phyloP scores from a whole-genome alignment of 2,329 filamentous ascomycete genomes.

The Periconia macrospinosa region DNA sequence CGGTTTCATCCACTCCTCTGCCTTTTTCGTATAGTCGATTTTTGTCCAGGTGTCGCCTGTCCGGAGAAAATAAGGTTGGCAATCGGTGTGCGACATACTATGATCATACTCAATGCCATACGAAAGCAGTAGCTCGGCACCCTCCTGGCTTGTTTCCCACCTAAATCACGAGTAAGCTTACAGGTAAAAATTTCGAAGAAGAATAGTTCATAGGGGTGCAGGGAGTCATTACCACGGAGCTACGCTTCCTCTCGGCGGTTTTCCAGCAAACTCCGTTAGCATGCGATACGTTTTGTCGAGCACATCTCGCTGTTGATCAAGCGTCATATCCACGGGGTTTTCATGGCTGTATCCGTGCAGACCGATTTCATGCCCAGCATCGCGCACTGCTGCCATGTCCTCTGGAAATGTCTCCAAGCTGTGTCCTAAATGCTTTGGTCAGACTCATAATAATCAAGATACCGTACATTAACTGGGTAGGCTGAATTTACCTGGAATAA shows the following conservation, averaged over 20 bases:
- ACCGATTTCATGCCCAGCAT: slow-evolving; percentile 67
- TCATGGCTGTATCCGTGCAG: slow-evolving; percentile 74
- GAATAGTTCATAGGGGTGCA: not conserved
- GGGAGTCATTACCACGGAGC: slow-evolving; percentile 68
- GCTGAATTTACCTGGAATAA: slow-evolving; percentile 46
- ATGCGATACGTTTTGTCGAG: slow-evolving; percentile 74
- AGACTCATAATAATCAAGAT: not conserved
- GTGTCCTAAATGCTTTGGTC: slow-evolving; percentile 41
- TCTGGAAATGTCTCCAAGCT: slow-evolving; percentile 68
- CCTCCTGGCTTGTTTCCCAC: slow-evolving; percentile 73
- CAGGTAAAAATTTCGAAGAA: slow-evolving; percentile 45
- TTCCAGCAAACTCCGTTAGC: slow-evolving; percentile 68
- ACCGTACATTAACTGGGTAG: too few relatives aligned
- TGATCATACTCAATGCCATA: slow-evolving; percentile 74
- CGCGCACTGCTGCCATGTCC: slow-evolving; percentile 61
- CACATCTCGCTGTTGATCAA: slow-evolving; percentile 75
- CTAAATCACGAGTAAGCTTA: slow-evolving; percentile 20
- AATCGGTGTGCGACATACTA: slow-evolving; percentile 67
- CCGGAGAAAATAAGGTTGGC: slow-evolving; percentile 64
- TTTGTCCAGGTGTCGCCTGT: slow-evolving; percentile 69
- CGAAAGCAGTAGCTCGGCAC: slow-evolving; percentile 63
- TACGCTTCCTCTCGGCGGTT: slow-evolving; percentile 71
- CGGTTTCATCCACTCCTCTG: slow-evolving; percentile 69
- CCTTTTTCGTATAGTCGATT: slow-evolving; percentile 66
- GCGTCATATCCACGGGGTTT: slow-evolving; percentile 70